These are phyloP conservation scores for Paragyromitra xinjiangensis DNA, from an alignment of 495 filamentous ascomycete genomes.

Conservation along the genomic window DNA sequence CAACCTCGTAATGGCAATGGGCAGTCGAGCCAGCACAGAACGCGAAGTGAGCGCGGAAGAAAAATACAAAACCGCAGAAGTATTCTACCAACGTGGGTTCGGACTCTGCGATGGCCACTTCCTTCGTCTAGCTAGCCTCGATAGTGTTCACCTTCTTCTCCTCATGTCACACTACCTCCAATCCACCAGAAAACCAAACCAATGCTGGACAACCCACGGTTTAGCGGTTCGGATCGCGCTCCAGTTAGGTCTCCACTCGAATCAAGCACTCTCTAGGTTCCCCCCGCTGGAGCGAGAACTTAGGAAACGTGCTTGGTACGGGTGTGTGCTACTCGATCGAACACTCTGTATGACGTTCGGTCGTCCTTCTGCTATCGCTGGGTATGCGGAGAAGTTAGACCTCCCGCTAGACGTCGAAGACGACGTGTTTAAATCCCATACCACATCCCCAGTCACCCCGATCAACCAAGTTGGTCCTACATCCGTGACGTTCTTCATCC, in stretches of 20 bases:
- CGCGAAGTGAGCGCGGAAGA: constrained; percentile 53
- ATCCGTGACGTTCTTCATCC: constrained; percentile 58
- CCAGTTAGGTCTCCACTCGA: constrained; percentile 61
- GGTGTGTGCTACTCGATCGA: constrained; percentile 63
- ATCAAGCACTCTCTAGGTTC: constrained; percentile 57
- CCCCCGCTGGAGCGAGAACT: constrained; percentile 60
- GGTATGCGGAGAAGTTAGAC: constrained; percentile 60
- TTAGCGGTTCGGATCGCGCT: constrained; percentile 61
- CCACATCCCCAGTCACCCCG: constrained; percentile 40
- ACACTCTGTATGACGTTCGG: constrained; percentile 64
- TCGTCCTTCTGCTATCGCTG: constrained; percentile 60
- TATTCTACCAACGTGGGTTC: constrained; percentile 60
- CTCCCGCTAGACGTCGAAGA: constrained; percentile 58
- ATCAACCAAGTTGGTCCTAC: constrained; percentile 43
- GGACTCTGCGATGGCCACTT: constrained; percentile 58
- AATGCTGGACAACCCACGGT: constrained; percentile 62
- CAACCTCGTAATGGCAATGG: constrained; percentile 58
- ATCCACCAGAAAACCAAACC: constrained; percentile 61
- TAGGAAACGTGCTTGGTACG: constrained; percentile 63
- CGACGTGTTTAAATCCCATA: constrained; percentile 46
- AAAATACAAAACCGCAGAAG: constrained; percentile 58
- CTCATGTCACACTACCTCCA: constrained; percentile 62
- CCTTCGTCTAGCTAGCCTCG: constrained; percentile 58
- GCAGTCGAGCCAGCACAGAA: constrained; percentile 54
- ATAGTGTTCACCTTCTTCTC: constrained; percentile 61